Base-by-base conservation (phyloP, 768 basidiomycete genomes). In the Amanita pallidorosea region DNA sequence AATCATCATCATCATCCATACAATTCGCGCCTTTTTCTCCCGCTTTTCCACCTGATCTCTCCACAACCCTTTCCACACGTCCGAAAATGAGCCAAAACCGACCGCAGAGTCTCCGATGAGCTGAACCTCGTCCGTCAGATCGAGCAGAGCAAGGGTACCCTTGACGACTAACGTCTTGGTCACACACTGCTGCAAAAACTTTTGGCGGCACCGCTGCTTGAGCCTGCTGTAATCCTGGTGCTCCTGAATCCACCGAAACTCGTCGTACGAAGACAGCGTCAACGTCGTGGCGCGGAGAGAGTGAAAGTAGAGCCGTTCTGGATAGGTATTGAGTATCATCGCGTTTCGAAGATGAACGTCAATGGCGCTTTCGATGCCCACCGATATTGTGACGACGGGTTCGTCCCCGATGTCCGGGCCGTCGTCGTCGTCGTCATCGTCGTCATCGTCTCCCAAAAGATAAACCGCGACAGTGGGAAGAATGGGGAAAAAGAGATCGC, bases 261-360 rank as follows among this genome's bases (percentile, higher is more conserved):
- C 41, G 29, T 42, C 49, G 17, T 45, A 45, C 7, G 20, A 42
- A 20, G 49, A 41, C 77, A 70, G 50, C 0, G 80, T 75, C 37
- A 73, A 68, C 4, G 74, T 69, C 45, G 79, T 64, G 7, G 78
- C 72, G 29, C 67, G 67, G 52, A 81, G 72, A 34, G 75, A 75
- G 38, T 71, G 71, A 59, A 81, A 82, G 56, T 76, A 74, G 17
- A 81, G 64, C 40, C 63, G 66, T 6, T 62, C 53, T 1, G 76
- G 77, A 57, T 76, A 75, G 5, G 71, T 73, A 56, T 77, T 77
- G 12, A 82, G 71, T 41, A 81, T 66, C 61, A 78, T 74, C 9
- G 77, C 71, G 45, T 81, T 81, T 18, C 80, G 75, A 25, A 81
- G 65, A 56, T 80, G 76, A n/a, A 82, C 72, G 61, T 82, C 80